Percentiles rank a stretch among this genome's conserved stretches.
Evolutionary conservation across 2,329 filamentous ascomycete genomes (phyloP).

Genomic region (Sporothrix dimorphospora): DNA sequence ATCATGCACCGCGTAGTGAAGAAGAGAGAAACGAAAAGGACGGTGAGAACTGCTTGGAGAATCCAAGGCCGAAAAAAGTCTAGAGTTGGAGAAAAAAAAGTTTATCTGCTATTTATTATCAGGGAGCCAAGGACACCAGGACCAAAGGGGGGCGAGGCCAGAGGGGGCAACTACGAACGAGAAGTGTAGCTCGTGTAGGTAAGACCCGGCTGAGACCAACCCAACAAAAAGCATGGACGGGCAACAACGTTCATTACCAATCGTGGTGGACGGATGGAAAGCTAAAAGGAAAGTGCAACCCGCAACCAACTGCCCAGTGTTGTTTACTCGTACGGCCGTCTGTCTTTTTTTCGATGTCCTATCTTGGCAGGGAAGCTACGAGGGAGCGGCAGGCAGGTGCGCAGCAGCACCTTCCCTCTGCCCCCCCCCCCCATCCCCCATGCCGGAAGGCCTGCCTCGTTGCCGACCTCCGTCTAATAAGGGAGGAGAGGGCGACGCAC

Average conservation of each 20-base stretch:
- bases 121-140: background rate
- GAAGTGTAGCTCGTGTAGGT: background rate
- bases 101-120: slow-evolving; percentile 19
- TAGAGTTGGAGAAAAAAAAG: slow-evolving; percentile 14
- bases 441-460: background rate
- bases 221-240: background rate
- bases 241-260: slow-evolving; percentile 2
- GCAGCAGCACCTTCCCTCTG: background rate
- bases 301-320: background rate
- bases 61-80: background rate
- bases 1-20: slow-evolving; percentile 8
- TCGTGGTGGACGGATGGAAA: background rate
- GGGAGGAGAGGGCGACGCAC: background rate
- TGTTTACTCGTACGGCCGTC: background rate
- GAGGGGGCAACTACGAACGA: slow-evolving; percentile 11
- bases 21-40: slow-evolving; percentile 1
- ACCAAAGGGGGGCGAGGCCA: background rate
- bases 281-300: background rate
- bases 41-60: slow-evolving; percentile 7
- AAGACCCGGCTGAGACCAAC: slow-evolving; percentile 15
- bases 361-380: slow-evolving; percentile 20
- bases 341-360: background rate
- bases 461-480: background rate
- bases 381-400: background rate
- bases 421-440: background rate